A percentile compares a stretch with the other conserved stretches of the same genome.
Conservation (phyloP, 2,329 filamentous ascomycete genomes). For the Xylaria sp. region DNA sequence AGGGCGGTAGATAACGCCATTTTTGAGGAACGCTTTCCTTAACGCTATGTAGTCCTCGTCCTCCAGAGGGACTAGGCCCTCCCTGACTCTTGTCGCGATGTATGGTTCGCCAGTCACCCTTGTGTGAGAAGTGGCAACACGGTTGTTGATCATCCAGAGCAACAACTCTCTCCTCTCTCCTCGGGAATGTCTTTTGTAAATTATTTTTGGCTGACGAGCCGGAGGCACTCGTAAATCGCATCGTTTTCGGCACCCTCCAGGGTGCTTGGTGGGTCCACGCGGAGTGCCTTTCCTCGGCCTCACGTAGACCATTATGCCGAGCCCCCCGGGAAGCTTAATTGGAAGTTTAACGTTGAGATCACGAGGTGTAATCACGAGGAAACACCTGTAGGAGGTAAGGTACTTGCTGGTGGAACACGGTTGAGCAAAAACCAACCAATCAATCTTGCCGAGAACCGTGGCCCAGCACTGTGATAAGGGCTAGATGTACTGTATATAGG, state of each 20-base stretch:
- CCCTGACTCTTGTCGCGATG: background rate
- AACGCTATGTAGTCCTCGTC: conserved; percentile 12
- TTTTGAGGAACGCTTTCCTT: conserved; percentile 10
- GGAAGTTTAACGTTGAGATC: conserved; percentile 1
- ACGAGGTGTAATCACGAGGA: too few species aligned
- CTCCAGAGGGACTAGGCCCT: background rate
- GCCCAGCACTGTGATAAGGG: background rate
- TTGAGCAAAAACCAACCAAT: conserved; percentile 3
- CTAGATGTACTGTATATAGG: background rate
- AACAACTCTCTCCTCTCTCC: background rate
- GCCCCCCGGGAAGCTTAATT: background rate
- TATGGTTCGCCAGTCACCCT: background rate
- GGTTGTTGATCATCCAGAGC: conserved; percentile 11
- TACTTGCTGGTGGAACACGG: background rate
- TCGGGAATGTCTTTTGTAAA: background rate
- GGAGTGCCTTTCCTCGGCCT: conserved; percentile 12
- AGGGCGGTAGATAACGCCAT: conserved; percentile 20
- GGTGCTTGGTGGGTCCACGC: conserved; percentile 24
- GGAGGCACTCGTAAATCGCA: conserved; percentile 34
- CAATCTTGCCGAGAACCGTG: background rate
- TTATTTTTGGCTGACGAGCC: conserved; percentile 1
- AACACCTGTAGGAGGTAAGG: background rate
- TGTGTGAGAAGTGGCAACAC: background rate
- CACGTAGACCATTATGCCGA: background rate
- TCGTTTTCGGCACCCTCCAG: conserved; percentile 32